Base-by-base conservation (phyloP, 805 yeast species). In the Saturnispora diversa region DNA sequence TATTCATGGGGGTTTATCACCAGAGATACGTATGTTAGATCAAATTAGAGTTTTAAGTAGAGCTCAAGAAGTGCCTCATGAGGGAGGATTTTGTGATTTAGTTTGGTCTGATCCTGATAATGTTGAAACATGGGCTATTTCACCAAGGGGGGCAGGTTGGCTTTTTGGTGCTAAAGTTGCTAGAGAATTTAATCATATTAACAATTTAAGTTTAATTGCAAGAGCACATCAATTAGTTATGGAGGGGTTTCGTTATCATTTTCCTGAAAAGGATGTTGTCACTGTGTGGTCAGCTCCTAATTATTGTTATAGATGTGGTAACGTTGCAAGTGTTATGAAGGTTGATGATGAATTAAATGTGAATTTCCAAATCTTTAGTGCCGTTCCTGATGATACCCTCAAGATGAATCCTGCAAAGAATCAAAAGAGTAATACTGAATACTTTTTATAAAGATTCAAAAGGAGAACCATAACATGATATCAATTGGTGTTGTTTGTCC, bases 91-190 rank as follows among this genome's bases (percentile, higher is more conserved):
- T 61, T 92, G 97, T 58, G 98, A 90, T 62, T 73, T 90, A 53
- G 88, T 90, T 29, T 90, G 98, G 98, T 81, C 94, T 16, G 98
- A 90, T 57, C 98, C 98, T 2, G 97, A 90, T 59, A 88, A 88
- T 54, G 95, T 88, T 32, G 96, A 86, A 52, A 85, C 95, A 10
- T 90, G 98, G 98, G 96, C 95, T 17, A 95, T 92, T 16, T 81
- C 94, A 21, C 96, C 97, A 24, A 74, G 98, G 56, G 98, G 98
- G 46, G 98, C 98, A 0, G 98, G 98, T 10, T 90, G 97, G 97
- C 65, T 90, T 39, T 90, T 90, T 60, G 98, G 98, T 19, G 75
- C 87, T 33, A 82, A 83, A 59, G 97, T 92, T 19, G 92, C 95
- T 13, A 68, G 96, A 43, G 97, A 92, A 62, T 92, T 92, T 65